Base-by-base conservation (phyloP, 2,329 filamentous ascomycete species). In the Ramichloridium luteum region DNA sequence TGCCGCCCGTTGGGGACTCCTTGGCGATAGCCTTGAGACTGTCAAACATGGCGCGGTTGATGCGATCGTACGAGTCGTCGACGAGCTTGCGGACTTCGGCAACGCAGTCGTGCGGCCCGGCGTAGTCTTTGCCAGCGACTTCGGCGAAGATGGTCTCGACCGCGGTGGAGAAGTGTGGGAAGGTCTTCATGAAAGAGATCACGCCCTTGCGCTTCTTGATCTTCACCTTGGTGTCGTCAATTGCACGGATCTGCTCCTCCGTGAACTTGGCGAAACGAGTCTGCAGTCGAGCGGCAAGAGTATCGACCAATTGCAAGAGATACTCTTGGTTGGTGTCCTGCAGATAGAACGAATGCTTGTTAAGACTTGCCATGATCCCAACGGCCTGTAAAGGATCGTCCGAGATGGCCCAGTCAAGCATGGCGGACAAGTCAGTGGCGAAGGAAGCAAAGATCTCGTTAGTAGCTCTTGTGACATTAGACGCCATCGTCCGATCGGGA, bases 121-220 rank as follows among this genome's bases (percentile, higher is more conserved):
- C 67, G 38, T 64, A 65, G 3, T 54, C 54, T 12, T 41, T 43
- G 6, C 48, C 41, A 10, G 61, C 59, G 3, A 60, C 51, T 5
- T 55, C 35, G 1, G 68, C 61, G 28, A 93, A 68, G 73, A 92
- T 86, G 49, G 78, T 85, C 58, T 94, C 86, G 2, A 94, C 72
- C 0, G 80, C 76, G 1, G 72, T 60, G n/a, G 77, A 77, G 59
- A 94, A 94, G 37, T 77, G 66, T 0, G 88, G 90, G 64, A 96
- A 96, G 25, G 88, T 79, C 42, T 83, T 81, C 64, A 96, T 88
- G 57, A 96, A 96, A 11, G 78, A 77, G 48, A 96, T 94, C 35
- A 98, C 83, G 8, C 90, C 88, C 61, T 92, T 94, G 45, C 90
- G 80, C 66, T 96, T 96, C 66, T 93, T 94, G 59, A 94, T 85